Percentiles rank a stretch among this genome's conserved stretches.
These are phyloP conservation scores for Limnanthes douglasii DNA, from an alignment of 345 rosid genomes.

Conservation along the genomic window DNA sequence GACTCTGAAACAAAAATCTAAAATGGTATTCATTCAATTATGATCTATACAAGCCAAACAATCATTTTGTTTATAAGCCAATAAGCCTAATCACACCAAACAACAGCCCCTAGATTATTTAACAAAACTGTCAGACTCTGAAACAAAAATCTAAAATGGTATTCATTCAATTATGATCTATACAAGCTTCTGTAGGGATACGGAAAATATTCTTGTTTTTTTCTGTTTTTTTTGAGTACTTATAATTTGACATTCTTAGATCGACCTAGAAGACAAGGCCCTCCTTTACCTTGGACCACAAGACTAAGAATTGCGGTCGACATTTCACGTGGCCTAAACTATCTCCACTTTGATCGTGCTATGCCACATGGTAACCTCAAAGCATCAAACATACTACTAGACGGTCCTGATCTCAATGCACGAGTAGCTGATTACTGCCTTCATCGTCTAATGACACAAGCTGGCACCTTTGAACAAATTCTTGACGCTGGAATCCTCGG, in stretches of 20 bases:
- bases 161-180: too few species aligned
- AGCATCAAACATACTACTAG: conserved; percentile 70
- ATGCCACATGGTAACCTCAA: conserved; percentile 95
- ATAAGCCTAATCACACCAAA: too few species aligned
- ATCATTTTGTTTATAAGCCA: too few species aligned
- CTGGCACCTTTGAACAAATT: conserved; percentile 85
- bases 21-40: too few species aligned
- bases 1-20: too few species aligned
- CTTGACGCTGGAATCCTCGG: conserved; percentile 91
- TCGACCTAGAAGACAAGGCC: conserved; percentile 90
- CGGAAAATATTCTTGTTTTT: background rate
- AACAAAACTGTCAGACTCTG: too few species aligned
- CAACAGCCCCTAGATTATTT: too few species aligned
- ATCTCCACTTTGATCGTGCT: conserved; percentile 95
- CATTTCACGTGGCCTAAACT: conserved; percentile 97
- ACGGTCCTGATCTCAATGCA: conserved; percentile 85
- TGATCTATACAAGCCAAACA: too few species aligned
- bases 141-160: too few species aligned
- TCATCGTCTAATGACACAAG: conserved; percentile 92
- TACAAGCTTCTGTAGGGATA: too few species aligned
- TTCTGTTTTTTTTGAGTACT: conserved; percentile 2
- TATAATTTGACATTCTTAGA: conserved; percentile 26
- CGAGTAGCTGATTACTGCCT: conserved; percentile 95
- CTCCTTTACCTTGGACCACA: conserved; percentile 66
- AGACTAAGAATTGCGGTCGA: conserved; percentile 88